A percentile compares a stretch with the other conserved stretches of the same genome.
phyloP scores from a whole-genome alignment of 768 basidiomycete species.

The Boletus coccyginus region DNA sequence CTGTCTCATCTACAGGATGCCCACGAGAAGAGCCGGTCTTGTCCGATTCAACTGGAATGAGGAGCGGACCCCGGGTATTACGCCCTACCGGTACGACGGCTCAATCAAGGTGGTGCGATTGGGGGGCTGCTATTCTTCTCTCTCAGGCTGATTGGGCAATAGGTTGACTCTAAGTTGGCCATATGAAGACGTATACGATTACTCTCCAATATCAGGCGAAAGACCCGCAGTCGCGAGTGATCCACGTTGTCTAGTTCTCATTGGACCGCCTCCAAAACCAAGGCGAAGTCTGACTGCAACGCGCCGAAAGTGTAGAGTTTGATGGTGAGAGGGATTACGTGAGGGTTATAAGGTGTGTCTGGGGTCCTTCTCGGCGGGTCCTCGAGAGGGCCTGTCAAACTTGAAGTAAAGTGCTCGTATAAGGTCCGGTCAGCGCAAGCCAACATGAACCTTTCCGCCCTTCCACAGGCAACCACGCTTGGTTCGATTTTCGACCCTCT shows the following conservation, averaged over 20 bases:
- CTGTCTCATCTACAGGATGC: constrained; percentile 14
- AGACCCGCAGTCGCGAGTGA: constrained; percentile 1
- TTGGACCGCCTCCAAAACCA: neutral
- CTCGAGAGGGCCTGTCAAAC: constrained; percentile 22
- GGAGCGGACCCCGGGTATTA: constrained; percentile 17
- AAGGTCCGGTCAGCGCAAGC: constrained; percentile 55
- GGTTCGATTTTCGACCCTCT: constrained; percentile 12
- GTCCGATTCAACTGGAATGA: constrained; percentile 20
- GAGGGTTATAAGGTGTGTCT: constrained; percentile 17
- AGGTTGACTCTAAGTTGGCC: constrained; percentile 2
- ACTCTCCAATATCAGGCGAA: neutral
- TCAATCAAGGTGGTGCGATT: neutral
- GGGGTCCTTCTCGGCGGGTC: constrained; percentile 28
- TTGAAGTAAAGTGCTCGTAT: constrained; percentile 40
- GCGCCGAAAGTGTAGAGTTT: neutral
- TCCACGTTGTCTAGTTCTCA: constrained; percentile 4
- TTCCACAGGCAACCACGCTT: constrained; percentile 37
- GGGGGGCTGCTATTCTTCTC: constrained; percentile 1
- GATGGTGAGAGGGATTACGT: constrained; percentile 16
- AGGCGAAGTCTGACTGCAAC: neutral
- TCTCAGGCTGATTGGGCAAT: neutral
- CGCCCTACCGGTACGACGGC: neutral
- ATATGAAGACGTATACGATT: constrained; percentile 7
- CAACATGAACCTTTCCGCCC: constrained; percentile 49
- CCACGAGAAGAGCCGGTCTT: neutral